These are phyloP conservation scores for Saitozyma podzolica DNA, from an alignment of 768 basidiomycete genomes.

Conservation along the genomic window DNA sequence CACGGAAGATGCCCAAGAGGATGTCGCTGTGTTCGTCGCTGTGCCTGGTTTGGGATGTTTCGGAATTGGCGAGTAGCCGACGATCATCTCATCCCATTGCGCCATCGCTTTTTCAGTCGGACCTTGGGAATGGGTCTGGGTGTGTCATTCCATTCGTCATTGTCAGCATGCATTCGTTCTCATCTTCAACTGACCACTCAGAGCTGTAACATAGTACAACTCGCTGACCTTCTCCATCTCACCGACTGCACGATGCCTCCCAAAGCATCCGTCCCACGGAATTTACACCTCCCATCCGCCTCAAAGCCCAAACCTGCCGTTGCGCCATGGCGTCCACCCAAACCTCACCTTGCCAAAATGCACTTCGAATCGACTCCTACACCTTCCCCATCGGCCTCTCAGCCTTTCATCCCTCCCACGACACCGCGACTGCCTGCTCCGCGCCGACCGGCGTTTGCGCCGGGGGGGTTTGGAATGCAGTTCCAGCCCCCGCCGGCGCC, in stretches of 20 bases:
- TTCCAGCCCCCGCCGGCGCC: conserved; percentile 13
- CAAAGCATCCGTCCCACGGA: conserved; percentile 5
- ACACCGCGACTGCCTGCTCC: conserved; percentile 36
- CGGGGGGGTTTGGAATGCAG: conserved; percentile 40
- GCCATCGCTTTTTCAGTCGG: too few relatives aligned
- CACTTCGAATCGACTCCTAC: conserved; percentile 12
- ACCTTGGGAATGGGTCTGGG: too few relatives aligned
- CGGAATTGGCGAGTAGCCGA: too few relatives aligned
- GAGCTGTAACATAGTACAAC: not conserved
- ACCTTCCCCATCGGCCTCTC: conserved; percentile 6
- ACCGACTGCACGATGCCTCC: conserved; percentile 10
- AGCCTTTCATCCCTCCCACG: conserved; percentile 18
- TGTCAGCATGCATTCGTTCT: too few relatives aligned
- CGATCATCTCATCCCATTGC: too few relatives aligned
- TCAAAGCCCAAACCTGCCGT: not conserved
- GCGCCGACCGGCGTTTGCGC: conserved; percentile 35
- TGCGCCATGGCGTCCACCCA: conserved; percentile 18
- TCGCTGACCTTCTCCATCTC: not conserved
- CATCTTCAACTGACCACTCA: not conserved
- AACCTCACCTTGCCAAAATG: conserved; percentile 23
- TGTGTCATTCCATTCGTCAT: too few relatives aligned
- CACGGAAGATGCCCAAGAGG: too few relatives aligned
- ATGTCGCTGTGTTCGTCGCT: too few relatives aligned
- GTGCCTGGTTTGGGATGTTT: too few relatives aligned
- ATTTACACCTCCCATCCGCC: conserved; percentile 11